phyloP scores from a whole-genome alignment of 495 filamentous ascomycete genomes.

The Aspergillus funiculosus region DNA sequence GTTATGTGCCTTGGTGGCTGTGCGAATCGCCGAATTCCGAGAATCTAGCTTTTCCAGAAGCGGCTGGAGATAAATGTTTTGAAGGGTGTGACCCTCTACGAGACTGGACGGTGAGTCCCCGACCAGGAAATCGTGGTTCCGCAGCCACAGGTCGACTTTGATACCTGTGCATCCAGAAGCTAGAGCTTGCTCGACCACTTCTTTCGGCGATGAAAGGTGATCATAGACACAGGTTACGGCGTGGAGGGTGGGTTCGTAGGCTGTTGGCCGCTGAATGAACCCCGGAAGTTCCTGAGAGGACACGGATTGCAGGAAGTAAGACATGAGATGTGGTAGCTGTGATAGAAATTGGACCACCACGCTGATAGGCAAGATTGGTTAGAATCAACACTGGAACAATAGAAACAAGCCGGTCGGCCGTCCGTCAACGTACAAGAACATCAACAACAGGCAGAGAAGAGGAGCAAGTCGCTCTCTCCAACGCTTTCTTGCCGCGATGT shows the following conservation, averaged over 20 bases:
- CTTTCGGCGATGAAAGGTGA: constrained; percentile 61
- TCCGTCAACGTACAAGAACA: constrained; percentile 32
- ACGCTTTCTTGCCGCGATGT: constrained; percentile 5
- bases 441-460: constrained; percentile 25
- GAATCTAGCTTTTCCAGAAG: constrained; percentile 51
- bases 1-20: background rate
- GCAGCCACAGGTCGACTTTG: constrained; percentile 71
- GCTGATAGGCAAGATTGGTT: constrained; percentile 2
- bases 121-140: constrained; percentile 45
- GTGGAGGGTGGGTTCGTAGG: constrained; percentile 17
- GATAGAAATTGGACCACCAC: constrained; percentile 22
- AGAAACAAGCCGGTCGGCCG: too few species aligned
- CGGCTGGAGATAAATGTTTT: constrained; percentile 59
- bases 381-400: constrained; percentile 2
- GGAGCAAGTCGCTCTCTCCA: constrained; percentile 25
- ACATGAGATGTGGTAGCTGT: constrained; percentile 12
- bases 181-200: constrained; percentile 53
- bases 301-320: constrained; percentile 14
- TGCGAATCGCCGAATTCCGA: constrained; percentile 39
- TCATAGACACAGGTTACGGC: constrained; percentile 58
- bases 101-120: constrained; percentile 52
- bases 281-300: constrained; percentile 2
- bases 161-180: constrained; percentile 54
- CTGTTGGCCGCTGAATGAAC: constrained; percentile 19
- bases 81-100: constrained; percentile 52